These are phyloP conservation scores for Phaeoacremonium minimum DNA, from an alignment of 2,329 filamentous ascomycete species.

Conservation along the genomic window DNA sequence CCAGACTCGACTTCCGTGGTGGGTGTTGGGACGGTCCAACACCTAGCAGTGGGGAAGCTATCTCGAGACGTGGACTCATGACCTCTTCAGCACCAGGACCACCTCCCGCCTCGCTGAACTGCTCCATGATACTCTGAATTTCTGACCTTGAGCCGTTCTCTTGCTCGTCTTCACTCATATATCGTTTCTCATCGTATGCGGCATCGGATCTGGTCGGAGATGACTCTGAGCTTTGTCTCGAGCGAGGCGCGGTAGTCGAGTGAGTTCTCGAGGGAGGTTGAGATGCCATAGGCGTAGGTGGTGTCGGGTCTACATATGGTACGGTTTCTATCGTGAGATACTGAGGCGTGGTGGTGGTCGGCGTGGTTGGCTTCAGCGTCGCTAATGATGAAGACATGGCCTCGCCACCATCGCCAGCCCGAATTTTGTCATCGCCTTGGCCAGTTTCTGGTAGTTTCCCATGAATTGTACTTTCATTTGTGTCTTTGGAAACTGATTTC, in stretches of 20 bases:
- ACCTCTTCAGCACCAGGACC: slow-evolving; percentile 76
- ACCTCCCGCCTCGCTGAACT: slow-evolving; percentile 74
- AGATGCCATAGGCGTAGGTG: slow-evolving; percentile 50
- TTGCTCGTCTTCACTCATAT: slow-evolving; percentile 57
- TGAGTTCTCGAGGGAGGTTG: slow-evolving; percentile 56
- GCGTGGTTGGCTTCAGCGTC: slow-evolving; percentile 41
- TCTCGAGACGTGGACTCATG: slow-evolving; percentile 84
- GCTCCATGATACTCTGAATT: slow-evolving; percentile 96
- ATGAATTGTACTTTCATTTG: background rate
- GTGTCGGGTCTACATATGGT: slow-evolving; percentile 54
- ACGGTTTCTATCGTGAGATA: slow-evolving; percentile 42
- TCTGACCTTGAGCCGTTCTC: slow-evolving; percentile 73
- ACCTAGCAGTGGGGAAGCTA: slow-evolving; percentile 74
- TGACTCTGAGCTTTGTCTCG: slow-evolving; percentile 33
- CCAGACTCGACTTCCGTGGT: slow-evolving; percentile 81
- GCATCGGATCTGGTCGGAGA: slow-evolving; percentile 53
- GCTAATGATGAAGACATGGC: slow-evolving; percentile 40
- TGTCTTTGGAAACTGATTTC: background rate
- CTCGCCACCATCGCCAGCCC: slow-evolving; percentile 6
- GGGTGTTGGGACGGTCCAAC: slow-evolving; percentile 62
- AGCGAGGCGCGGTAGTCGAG: slow-evolving; percentile 48
- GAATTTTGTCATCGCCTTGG: slow-evolving; percentile 3
- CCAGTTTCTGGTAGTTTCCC: background rate
- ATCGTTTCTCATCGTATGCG: slow-evolving; percentile 53
- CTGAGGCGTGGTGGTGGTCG: slow-evolving; percentile 30